Base-by-base conservation (phyloP, 2,329 filamentous ascomycete species). In the Penicillium brasilianum region DNA sequence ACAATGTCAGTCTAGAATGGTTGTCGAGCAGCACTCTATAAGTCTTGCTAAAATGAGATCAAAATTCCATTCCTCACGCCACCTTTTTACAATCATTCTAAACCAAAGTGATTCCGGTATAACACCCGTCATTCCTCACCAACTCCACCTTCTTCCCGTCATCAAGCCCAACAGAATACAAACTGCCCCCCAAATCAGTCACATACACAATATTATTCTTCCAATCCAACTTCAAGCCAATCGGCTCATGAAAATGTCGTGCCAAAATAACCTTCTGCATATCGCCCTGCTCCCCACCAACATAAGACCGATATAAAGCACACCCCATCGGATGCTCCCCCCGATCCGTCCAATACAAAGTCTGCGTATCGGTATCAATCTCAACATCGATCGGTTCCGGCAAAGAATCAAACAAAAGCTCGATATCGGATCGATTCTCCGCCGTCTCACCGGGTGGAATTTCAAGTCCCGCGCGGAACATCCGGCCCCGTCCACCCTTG, bases 311-410 rank as follows among this genome's bases (percentile, higher is more conserved):
- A 67, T 87, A 85, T 59, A 88, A 63, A 10, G 80, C 80, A 67
- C 86, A 87, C 0, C 86, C 86, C 9, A 72, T 68, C 0, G 85
- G 85, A 1, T 82, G 71, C 63, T 88, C 86, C 4, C 86, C 87
- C 0, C 86, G 77, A 64, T 88, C 86, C 0, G 86, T 87, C 86
- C 86, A 88, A 70, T 85, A 88, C 30, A 88, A 73, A 1, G 71
- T 75, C 30, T 78, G 69, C 2, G 70, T 68, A 0, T 76, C 72
- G 13, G 79, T 77, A 16, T 87, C 84, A 1, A 87, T 66, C 36
- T 86, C 84, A 0, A 88, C 72, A 64, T 88, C 85, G 59, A 88
- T 84, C 0, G 84, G 83, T 68, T 87, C 85, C 0, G 85, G 84
- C 9, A 87, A 72, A 0, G 70, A 68, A 4, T 78, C 68, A 4